A percentile compares a stretch with the other conserved stretches of the same genome.
Conservation (phyloP, 352 stramenopile genomes). For the Pythium periplocum region DNA sequence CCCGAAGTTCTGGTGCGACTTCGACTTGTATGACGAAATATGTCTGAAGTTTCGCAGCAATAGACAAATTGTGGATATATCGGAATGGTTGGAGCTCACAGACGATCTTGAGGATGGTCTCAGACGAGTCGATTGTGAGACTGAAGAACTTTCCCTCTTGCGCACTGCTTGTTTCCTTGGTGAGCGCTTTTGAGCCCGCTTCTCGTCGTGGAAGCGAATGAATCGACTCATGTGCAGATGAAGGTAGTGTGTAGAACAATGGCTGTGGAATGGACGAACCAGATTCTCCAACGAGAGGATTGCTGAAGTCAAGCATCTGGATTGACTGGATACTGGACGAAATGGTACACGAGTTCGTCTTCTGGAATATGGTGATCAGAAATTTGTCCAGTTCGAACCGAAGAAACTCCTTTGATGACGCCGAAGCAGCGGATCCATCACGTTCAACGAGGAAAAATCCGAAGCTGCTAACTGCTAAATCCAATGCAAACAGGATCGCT, state of each 20-base stretch:
- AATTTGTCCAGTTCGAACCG: conserved; percentile 67
- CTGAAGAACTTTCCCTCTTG: conserved; percentile 22
- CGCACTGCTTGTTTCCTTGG: conserved; percentile 10
- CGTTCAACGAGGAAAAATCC: conserved; percentile 32
- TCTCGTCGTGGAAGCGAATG: not conserved
- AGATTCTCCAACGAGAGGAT: conserved; percentile 17
- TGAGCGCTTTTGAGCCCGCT: not conserved
- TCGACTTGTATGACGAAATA: conserved; percentile 61
- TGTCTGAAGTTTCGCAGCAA: conserved; percentile 51
- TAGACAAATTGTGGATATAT: conserved; percentile 69
- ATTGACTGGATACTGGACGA: conserved; percentile 53
- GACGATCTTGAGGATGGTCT: conserved; percentile 47
- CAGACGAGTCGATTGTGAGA: conserved; percentile 49
- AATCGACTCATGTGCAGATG: too few relatives aligned
- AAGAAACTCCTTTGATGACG: conserved; percentile 46
- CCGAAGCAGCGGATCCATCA: not conserved
- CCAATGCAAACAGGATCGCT: conserved; percentile 58
- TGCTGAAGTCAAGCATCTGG: conserved; percentile 65
- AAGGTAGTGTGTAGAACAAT: conserved; percentile 31
- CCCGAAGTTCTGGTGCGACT: conserved; percentile 33
- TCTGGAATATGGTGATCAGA: conserved; percentile 57
- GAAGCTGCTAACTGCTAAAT: conserved; percentile 62
- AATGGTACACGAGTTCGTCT: conserved; percentile 38
- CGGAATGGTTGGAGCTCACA: conserved; percentile 58
- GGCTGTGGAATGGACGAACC: conserved; percentile 19